These are phyloP conservation scores for Astrephomene gubernaculifera DNA, from an alignment of 139 green algal species.

Conservation along the genomic window DNA sequence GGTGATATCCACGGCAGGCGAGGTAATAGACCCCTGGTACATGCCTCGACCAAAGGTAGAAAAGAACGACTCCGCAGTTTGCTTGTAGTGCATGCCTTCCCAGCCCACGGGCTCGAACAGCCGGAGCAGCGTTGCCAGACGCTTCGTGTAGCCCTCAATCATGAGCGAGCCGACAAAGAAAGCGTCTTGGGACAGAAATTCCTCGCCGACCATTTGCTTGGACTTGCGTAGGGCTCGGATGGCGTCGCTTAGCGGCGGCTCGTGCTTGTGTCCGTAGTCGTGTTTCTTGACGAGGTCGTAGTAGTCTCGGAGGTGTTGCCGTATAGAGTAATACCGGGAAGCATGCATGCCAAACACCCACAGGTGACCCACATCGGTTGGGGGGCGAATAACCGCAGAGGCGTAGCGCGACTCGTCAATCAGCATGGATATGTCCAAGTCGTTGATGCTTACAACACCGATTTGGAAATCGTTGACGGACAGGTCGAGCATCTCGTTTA, in stretches of 20 bases:
- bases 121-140: background rate
- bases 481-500: background rate
- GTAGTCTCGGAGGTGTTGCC: background rate
- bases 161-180: background rate
- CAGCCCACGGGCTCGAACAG: conserved; percentile 14
- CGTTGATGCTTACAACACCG: background rate
- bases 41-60: conserved; percentile 3
- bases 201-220: background rate
- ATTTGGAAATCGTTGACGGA: background rate
- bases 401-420: conserved; percentile 4
- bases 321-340: background rate
- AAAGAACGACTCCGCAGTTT: background rate
- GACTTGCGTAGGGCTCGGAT: background rate
- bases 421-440: conserved; percentile 7
- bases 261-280: background rate
- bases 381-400: background rate
- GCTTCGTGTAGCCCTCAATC: conserved; percentile 4
- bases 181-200: background rate
- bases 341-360: conserved; percentile 13
- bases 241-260: background rate
- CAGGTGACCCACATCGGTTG: background rate
- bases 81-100: background rate
- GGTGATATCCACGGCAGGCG: background rate
- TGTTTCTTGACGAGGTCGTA: background rate
- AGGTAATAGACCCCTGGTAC: background rate